A percentile compares a stretch with the other conserved stretches of the same genome.
These are phyloP conservation scores for Taiozyma sp. DNA, from an alignment of 1,139 yeast species.

Conservation along the genomic window DNA sequence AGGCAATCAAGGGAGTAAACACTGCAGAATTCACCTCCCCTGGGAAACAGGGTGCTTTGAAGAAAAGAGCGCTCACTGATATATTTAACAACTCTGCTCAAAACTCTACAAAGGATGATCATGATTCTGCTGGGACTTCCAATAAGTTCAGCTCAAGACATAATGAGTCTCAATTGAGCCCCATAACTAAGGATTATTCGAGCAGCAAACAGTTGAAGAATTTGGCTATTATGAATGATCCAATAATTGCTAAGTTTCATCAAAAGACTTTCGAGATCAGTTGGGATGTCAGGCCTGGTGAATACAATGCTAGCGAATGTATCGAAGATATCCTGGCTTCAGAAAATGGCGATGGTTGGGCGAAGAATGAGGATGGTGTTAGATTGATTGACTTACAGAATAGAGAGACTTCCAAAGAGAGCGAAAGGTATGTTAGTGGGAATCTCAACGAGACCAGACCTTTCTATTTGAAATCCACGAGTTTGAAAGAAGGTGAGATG, in stretches of 20 bases:
- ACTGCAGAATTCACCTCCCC: conserved; percentile 25
- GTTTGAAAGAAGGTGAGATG: background rate
- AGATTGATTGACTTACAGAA: conserved; percentile 37
- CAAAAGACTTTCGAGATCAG: conserved; percentile 62
- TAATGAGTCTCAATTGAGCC: background rate
- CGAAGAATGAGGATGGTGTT: conserved; percentile 38
- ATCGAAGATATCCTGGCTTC: conserved; percentile 58
- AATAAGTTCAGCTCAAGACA: background rate
- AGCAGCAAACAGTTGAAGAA: conserved; percentile 7
- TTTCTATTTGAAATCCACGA: background rate
- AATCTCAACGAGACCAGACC: background rate
- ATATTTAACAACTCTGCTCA: background rate
- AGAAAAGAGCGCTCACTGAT: background rate
- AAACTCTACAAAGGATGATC: background rate
- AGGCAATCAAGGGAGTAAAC: conserved; percentile 34
- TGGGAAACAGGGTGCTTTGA: background rate
- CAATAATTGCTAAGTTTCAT: conserved; percentile 47
- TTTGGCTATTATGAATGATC: conserved; percentile 34
- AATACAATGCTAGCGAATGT: conserved; percentile 66
- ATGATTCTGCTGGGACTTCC: background rate
- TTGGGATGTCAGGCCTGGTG: conserved; percentile 78
- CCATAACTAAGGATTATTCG: conserved; percentile 1
- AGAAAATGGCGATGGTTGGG: conserved; percentile 70
- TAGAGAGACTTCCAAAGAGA: conserved; percentile 4
- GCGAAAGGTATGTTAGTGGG: background rate